Percentiles rank a stretch among this genome's conserved stretches.
Evolutionary conservation across 2,329 filamentous ascomycete species (phyloP).

Genomic region (Fragosphaeria purpurea): DNA sequence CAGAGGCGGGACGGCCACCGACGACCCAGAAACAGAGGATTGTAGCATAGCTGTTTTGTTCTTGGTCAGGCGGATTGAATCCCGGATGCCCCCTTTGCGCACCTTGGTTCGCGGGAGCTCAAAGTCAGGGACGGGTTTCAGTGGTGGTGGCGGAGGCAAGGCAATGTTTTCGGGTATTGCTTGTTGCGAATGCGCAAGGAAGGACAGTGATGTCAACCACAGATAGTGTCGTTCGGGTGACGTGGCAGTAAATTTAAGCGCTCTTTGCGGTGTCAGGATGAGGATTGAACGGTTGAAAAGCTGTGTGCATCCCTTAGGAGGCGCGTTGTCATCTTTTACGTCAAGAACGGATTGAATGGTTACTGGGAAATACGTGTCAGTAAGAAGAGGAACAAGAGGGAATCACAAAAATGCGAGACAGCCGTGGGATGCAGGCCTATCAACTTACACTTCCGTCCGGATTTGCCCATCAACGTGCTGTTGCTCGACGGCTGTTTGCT

Average conservation of each 20-base stretch:
- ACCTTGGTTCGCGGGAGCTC: slow-evolving; percentile 38
- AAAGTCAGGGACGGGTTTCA: slow-evolving; percentile 39
- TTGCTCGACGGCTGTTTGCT: slow-evolving; percentile 91
- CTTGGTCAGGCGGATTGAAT: slow-evolving; percentile 86
- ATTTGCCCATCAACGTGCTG: slow-evolving; percentile 83
- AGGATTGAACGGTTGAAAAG: slow-evolving; percentile 90
- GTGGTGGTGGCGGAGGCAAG: slow-evolving; percentile 32
- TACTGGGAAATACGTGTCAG: slow-evolving; percentile 42
- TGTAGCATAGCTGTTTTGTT: slow-evolving; percentile 35
- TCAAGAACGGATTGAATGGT: slow-evolving; percentile 93
- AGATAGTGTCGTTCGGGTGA: slow-evolving; percentile 81
- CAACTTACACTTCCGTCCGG: slow-evolving; percentile 81
- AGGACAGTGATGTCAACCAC: slow-evolving; percentile 90
- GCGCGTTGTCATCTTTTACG: slow-evolving; percentile 84
- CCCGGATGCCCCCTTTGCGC: slow-evolving; percentile 56
- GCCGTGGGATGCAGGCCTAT: background rate
- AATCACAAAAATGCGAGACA: slow-evolving; percentile 1
- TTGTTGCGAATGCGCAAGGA: slow-evolving; percentile 82
- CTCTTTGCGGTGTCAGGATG: slow-evolving; percentile 85
- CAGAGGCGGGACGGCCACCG: slow-evolving; percentile 8
- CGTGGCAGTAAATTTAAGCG: slow-evolving; percentile 85
- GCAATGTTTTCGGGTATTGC: slow-evolving; percentile 64
- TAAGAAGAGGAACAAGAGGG: no score
- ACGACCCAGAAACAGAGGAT: slow-evolving; percentile 13
- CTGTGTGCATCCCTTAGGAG: slow-evolving; percentile 57